A percentile compares a stretch with the other conserved stretches of the same genome.
Conservation (phyloP, 495 filamentous ascomycete genomes). For the Trichoderma erinaceum region DNA sequence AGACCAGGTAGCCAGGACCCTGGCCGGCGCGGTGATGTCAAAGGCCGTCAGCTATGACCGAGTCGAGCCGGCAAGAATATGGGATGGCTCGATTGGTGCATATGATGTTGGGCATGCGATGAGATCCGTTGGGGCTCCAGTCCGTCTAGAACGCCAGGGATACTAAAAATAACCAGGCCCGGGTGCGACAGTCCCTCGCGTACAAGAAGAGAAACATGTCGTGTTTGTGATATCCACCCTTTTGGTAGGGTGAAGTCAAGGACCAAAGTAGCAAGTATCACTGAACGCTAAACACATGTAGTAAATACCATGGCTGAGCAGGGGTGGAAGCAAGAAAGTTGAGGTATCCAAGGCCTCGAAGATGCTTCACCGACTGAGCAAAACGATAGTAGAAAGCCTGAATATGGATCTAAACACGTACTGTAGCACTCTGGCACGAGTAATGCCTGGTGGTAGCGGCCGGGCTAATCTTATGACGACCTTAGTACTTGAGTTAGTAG, state of each 20-base stretch:
- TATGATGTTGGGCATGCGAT: not conserved
- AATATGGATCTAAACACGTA: too few species aligned
- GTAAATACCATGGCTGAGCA: not conserved
- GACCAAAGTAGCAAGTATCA: not conserved
- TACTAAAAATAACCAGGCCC: not conserved
- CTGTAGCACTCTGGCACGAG: too few species aligned
- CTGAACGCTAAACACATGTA: not conserved
- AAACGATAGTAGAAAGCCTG: too few species aligned
- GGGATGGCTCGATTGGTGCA: not conserved
- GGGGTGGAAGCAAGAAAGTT: not conserved
- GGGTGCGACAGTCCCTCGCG: conserved; percentile 1
- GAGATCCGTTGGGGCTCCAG: not conserved
- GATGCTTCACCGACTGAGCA: too few species aligned
- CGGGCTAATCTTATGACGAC: too few species aligned
- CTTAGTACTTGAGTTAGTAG: not conserved
- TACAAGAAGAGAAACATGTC: not conserved
- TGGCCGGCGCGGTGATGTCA: conserved; percentile 1
- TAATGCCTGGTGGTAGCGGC: too few species aligned
- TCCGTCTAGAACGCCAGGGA: not conserved
- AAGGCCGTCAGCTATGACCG: not conserved
- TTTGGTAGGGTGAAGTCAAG: not conserved
- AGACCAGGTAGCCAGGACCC: not conserved
- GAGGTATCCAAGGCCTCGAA: too few species aligned
- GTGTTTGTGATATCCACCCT: conserved; percentile 5
- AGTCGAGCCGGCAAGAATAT: not conserved